Evolutionary conservation across 495 filamentous ascomycete species (phyloP).

Genomic region (Talaromyces trachyspermus): DNA sequence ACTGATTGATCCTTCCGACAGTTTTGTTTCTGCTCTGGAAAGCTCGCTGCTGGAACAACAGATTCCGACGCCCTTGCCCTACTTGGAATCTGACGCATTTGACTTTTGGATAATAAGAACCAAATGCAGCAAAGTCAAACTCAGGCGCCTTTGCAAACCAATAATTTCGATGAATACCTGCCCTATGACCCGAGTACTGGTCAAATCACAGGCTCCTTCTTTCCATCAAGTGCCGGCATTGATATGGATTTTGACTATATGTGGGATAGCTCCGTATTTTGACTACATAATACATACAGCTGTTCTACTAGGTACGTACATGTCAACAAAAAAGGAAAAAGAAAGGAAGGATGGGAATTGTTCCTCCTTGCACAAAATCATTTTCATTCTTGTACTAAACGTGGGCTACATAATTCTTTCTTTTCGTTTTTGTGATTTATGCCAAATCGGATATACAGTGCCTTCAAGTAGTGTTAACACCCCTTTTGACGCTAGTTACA

Average conservation of each 20-base stretch:
- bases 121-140: slow-evolving; percentile 5
- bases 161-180: slow-evolving; percentile 27
- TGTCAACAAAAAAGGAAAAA: too few relatives aligned
- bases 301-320: too few relatives aligned
- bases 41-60: slow-evolving; percentile 24
- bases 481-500: too few relatives aligned
- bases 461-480: too few relatives aligned
- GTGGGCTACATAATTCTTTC: too few relatives aligned
- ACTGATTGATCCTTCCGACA: slow-evolving; percentile 7
- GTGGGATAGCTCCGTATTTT: slow-evolving; percentile 21
- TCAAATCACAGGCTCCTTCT: slow-evolving; percentile 36
- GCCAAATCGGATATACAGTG: too few relatives aligned
- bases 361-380: too few relatives aligned
- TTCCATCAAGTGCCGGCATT: slow-evolving; percentile 23
- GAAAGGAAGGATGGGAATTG: too few relatives aligned
- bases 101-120: too few relatives aligned
- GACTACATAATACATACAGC: neutral
- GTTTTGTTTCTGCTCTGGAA: slow-evolving; percentile 7
- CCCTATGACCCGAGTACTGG: slow-evolving; percentile 35
- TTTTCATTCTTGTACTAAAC: too few relatives aligned
- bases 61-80: slow-evolving; percentile 2
- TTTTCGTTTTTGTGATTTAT: too few relatives aligned
- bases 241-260: slow-evolving; percentile 29
- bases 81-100: neutral
- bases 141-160: slow-evolving; percentile 2